Conservation (phyloP, 2,329 filamentous ascomycete species). For the Ambrosiella beaveri region DNA sequence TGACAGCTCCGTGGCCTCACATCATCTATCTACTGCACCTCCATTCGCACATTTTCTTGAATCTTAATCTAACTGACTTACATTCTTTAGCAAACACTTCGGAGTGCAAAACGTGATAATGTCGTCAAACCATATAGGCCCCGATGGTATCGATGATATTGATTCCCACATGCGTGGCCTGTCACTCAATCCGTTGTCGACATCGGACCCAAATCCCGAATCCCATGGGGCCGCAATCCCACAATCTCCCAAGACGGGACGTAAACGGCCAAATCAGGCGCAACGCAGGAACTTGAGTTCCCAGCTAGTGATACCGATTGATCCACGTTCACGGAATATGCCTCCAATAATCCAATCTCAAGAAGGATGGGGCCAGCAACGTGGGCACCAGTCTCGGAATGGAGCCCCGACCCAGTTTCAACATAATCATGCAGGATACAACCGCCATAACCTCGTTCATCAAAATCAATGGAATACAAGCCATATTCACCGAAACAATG, state of each 20-base stretch:
- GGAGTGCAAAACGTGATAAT: not conserved
- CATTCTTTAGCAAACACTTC: not conserved
- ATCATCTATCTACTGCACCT: no score
- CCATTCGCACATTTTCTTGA: no score
- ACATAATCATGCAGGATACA: not conserved
- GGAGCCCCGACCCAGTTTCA: not conserved
- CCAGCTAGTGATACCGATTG: constrained; percentile 38
- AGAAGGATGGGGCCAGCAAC: not conserved
- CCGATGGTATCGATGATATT: not conserved
- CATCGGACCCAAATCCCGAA: not conserved
- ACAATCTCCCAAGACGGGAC: not conserved
- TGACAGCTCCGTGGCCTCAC: no score
- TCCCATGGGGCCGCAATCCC: not conserved
- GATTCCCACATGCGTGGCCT: not conserved
- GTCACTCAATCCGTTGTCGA: not conserved
- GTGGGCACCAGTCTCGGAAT: not conserved
- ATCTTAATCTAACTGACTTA: not conserved
- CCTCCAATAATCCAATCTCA: not conserved
- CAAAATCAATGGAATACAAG: no score
- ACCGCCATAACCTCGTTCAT: not conserved
- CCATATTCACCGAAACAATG: no score
- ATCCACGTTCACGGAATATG: constrained; percentile 22
- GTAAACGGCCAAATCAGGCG: constrained; percentile 40
- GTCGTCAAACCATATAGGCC: not conserved
- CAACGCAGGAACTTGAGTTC: constrained; percentile 46